Evolutionary conservation across 2,329 filamentous ascomycete genomes (phyloP).

Genomic region (Pseudogymnoascus verrucosus): DNA sequence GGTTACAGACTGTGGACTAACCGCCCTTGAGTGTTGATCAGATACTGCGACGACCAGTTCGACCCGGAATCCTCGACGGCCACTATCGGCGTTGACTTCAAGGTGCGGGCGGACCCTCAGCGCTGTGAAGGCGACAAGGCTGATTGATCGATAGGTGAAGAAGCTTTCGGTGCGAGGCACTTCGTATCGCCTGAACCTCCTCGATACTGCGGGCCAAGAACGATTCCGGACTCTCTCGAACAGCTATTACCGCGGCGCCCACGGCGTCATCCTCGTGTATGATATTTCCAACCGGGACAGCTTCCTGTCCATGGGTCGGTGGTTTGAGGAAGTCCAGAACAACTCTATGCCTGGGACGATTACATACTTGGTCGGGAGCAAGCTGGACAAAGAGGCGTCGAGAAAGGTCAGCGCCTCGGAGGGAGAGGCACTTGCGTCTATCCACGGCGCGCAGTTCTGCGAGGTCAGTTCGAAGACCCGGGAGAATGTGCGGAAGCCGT

Average conservation of each 20-base stretch:
- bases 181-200: slow-evolving; percentile 44
- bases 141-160: slow-evolving; percentile 35
- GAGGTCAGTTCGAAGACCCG: slow-evolving; percentile 47
- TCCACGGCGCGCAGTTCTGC: slow-evolving; percentile 40
- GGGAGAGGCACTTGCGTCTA: slow-evolving; percentile 38
- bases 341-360: slow-evolving; percentile 43
- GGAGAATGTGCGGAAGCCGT: slow-evolving; percentile 43
- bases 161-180: slow-evolving; percentile 44
- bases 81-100: slow-evolving; percentile 51
- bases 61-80: slow-evolving; percentile 46
- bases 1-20: slow-evolving; percentile 10
- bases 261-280: slow-evolving; percentile 92
- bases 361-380: slow-evolving; percentile 44
- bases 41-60: slow-evolving; percentile 51
- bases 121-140: not conserved
- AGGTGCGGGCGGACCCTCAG: slow-evolving; percentile 29
- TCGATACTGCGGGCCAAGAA: slow-evolving; percentile 92
- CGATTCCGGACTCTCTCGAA: slow-evolving; percentile 90
- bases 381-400: slow-evolving; percentile 39
- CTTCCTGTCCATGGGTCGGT: slow-evolving; percentile 44
- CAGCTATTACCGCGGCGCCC: slow-evolving; percentile 92
- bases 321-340: slow-evolving; percentile 45
- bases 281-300: slow-evolving; percentile 63
- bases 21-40: slow-evolving; percentile 37
- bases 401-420: slow-evolving; percentile 41